phyloP scores from a whole-genome alignment of 805 yeast genomes.

The Hanseniaspora pseudoguilliermondii region DNA sequence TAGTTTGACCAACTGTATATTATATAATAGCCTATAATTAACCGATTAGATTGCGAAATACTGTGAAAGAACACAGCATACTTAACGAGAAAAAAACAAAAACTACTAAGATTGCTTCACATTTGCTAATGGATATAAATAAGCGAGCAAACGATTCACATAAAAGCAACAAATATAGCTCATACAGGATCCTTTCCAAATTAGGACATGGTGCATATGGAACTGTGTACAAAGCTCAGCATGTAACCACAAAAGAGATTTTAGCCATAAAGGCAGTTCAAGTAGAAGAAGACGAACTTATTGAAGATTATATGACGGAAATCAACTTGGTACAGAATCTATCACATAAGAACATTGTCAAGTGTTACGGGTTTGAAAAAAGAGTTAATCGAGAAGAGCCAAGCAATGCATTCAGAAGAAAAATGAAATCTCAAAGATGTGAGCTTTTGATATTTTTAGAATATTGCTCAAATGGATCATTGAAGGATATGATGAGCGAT shows the following conservation, averaged over 20 bases:
- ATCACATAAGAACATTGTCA: slow-evolving; percentile 79
- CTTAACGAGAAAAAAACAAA: too few relatives aligned
- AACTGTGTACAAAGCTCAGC: slow-evolving; percentile 63
- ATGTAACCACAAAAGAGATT: slow-evolving; percentile 48
- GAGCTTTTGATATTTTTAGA: slow-evolving; percentile 65
- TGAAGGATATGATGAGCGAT: slow-evolving; percentile 31
- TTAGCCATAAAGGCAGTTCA: slow-evolving; percentile 72
- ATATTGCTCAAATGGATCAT: slow-evolving; percentile 57
- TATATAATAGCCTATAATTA: too few relatives aligned
- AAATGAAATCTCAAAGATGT: slow-evolving; percentile 15
- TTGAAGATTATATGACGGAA: slow-evolving; percentile 45
- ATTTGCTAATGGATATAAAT: not conserved
- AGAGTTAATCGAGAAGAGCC: slow-evolving; percentile 32
- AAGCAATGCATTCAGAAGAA: not conserved
- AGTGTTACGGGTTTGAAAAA: slow-evolving; percentile 80
- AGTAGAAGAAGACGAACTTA: slow-evolving; percentile 56
- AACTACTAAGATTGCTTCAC: not conserved
- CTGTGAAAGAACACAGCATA: too few relatives aligned
- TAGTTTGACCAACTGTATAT: too few relatives aligned
- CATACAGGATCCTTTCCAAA: slow-evolving; percentile 41
- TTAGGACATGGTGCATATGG: slow-evolving; percentile 92
- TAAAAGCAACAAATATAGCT: slow-evolving; percentile 20
- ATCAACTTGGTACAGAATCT: slow-evolving; percentile 63
- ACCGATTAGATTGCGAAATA: too few relatives aligned
- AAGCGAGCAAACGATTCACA: not conserved